phyloP scores from a whole-genome alignment of 805 yeast species.

The Ogataea ramenticola region DNA sequence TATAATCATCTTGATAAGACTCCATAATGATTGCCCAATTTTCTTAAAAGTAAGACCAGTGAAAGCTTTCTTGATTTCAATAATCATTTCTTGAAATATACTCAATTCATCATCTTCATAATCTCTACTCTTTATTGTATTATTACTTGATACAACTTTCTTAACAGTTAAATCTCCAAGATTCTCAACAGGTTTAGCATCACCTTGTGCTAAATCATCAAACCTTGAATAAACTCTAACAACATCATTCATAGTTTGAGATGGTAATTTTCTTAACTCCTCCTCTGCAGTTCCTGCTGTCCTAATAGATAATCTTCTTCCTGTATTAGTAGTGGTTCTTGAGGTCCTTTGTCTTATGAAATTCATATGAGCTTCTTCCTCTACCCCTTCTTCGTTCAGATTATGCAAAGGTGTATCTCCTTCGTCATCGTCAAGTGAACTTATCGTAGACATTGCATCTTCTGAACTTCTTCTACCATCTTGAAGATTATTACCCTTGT shows the following conservation, averaged over 20 bases:
- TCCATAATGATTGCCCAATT: not conserved
- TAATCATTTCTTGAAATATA: not conserved
- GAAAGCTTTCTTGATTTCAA: not conserved
- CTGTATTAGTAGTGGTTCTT: not conserved
- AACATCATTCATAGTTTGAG: conserved; percentile 38
- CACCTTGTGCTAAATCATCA: conserved; percentile 23
- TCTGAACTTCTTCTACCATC: not conserved
- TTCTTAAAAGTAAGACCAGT: not conserved
- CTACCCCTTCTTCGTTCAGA: not conserved
- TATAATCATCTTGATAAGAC: conserved; percentile 6
- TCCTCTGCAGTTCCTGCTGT: not conserved
- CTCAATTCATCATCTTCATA: not conserved
- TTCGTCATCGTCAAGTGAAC: not conserved
- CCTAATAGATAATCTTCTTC: not conserved
- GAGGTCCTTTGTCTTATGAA: not conserved
- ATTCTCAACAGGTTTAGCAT: conserved; percentile 9
- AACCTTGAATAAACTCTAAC: conserved; percentile 45
- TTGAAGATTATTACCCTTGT: not conserved
- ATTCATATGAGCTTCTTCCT: not conserved
- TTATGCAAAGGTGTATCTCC: not conserved
- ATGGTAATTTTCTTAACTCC: conserved; percentile 16
- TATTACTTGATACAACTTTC: not conserved
- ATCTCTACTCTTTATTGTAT: not conserved
- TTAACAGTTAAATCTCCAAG: conserved; percentile 7
- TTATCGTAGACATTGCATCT: not conserved